Evolutionary conservation across 2,329 filamentous ascomycete genomes (phyloP).

Genomic region (Aspergillus calidoustus): DNA sequence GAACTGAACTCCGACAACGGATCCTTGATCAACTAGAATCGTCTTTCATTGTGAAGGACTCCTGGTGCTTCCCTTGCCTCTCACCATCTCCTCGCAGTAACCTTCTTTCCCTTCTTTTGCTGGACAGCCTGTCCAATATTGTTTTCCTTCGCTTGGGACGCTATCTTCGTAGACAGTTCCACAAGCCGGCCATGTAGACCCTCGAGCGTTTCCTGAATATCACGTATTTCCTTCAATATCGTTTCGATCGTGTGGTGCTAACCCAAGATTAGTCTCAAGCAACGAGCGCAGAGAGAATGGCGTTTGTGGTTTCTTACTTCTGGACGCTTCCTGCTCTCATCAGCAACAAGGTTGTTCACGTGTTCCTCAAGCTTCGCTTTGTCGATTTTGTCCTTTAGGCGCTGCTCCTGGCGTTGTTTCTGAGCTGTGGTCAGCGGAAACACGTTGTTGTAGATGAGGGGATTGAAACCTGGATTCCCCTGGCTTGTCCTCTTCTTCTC

Average conservation of each 20-base stretch:
- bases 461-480: background rate
- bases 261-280: background rate
- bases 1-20: too few relatives aligned
- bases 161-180: background rate
- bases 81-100: background rate
- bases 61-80: background rate
- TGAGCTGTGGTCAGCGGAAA: background rate
- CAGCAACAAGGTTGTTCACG: background rate
- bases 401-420: background rate
- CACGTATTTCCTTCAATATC: background rate
- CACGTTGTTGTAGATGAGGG: too few relatives aligned
- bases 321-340: background rate
- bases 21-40: too few relatives aligned
- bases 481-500: too few relatives aligned
- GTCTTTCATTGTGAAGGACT: too few relatives aligned
- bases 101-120: background rate
- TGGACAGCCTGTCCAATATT: background rate
- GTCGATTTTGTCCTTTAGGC: background rate
- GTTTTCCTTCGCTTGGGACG: background rate
- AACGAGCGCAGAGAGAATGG: background rate
- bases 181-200: background rate
- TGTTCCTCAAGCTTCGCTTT: background rate
- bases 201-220: background rate
- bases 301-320: background rate
- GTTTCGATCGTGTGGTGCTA: background rate